Evolutionary conservation across 345 rosid species (phyloP).

Genomic region (Populus nigra): DNA sequence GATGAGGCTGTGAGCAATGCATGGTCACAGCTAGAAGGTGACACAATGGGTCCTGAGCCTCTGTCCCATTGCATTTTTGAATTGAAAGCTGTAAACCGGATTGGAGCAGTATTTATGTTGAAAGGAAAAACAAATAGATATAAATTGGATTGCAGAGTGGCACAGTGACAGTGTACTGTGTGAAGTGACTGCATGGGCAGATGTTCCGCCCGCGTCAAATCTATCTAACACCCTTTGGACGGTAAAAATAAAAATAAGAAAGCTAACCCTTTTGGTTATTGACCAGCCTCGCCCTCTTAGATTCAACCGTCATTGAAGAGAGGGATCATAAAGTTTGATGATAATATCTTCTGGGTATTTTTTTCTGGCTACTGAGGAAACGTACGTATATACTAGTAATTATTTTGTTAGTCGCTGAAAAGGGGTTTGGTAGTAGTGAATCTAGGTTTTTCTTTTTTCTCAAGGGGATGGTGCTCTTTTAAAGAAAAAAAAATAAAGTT

Average conservation of each 20-base stretch:
- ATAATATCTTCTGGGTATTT: constrained; percentile 12
- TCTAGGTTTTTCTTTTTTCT: constrained; percentile 25
- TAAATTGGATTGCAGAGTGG: constrained; percentile 38
- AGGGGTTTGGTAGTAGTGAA: constrained; percentile 4
- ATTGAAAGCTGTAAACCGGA: constrained; percentile 32
- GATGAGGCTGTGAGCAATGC: constrained; percentile 32
- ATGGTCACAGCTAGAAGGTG: constrained; percentile 17
- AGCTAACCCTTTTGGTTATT: constrained; percentile 20
- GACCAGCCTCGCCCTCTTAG: constrained; percentile 16
- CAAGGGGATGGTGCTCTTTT: neutral
- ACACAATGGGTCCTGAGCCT: neutral
- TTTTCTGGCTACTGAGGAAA: neutral
- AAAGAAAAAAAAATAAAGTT: neutral
- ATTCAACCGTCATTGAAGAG: constrained; percentile 21
- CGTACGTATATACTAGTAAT: neutral
- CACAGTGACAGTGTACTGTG: constrained; percentile 28
- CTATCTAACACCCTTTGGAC: constrained; percentile 31
- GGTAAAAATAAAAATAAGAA: constrained; percentile 20
- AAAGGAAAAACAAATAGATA: constrained; percentile 21
- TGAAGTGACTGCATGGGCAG: constrained; percentile 50
- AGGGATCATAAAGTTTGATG: neutral
- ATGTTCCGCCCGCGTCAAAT: constrained; percentile 36
- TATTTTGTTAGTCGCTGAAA: neutral
- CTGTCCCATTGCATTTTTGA: constrained; percentile 1
- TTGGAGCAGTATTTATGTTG: constrained; percentile 30